Conservation (phyloP, 306 rosid genomes). For the Pterocarpus santalinus region DNA sequence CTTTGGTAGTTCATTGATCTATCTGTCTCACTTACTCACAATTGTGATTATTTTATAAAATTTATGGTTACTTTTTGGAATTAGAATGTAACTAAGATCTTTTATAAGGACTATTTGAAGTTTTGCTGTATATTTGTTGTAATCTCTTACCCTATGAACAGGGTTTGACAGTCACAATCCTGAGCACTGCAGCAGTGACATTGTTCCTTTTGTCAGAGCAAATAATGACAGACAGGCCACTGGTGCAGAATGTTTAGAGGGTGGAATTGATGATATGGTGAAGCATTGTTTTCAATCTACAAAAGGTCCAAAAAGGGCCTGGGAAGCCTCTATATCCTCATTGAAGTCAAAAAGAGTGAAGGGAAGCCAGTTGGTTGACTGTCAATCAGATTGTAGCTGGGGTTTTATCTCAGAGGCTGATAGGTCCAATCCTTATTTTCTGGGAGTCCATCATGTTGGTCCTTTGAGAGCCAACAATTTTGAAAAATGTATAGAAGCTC, state of each 20-base stretch:
- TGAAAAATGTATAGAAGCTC: slow-evolving; percentile 57
- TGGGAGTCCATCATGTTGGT: slow-evolving; percentile 49
- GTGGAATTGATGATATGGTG: slow-evolving; percentile 49
- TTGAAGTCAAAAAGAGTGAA: slow-evolving; percentile 90
- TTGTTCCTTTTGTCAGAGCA: slow-evolving; percentile 47
- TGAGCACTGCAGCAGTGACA: slow-evolving; percentile 39
- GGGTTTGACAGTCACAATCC: slow-evolving; percentile 49
- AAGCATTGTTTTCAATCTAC: slow-evolving; percentile 59
- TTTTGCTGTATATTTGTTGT: slow-evolving; percentile 19
- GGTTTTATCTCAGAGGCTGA: slow-evolving; percentile 54
- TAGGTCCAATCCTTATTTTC: slow-evolving; percentile 51
- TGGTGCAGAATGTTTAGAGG: slow-evolving; percentile 47
- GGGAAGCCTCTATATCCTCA: slow-evolving; percentile 90
- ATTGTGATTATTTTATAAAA: slow-evolving; percentile 3
- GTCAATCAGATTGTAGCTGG: slow-evolving; percentile 54
- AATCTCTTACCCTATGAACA: slow-evolving; percentile 37
- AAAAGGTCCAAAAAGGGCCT: slow-evolving; percentile 69
- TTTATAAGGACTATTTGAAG: slow-evolving; percentile 31
- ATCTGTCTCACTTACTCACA: slow-evolving; percentile 9
- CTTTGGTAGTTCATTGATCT: slow-evolving; percentile 49
- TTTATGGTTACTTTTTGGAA: neutral
- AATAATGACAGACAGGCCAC: slow-evolving; percentile 42
- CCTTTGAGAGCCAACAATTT: slow-evolving; percentile 49
- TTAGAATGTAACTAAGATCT: neutral
- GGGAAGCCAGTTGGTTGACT: slow-evolving; percentile 71